These are phyloP conservation scores for Spergularia azorica DNA, from an alignment of 179 eudicot genomes.

Conservation along the genomic window DNA sequence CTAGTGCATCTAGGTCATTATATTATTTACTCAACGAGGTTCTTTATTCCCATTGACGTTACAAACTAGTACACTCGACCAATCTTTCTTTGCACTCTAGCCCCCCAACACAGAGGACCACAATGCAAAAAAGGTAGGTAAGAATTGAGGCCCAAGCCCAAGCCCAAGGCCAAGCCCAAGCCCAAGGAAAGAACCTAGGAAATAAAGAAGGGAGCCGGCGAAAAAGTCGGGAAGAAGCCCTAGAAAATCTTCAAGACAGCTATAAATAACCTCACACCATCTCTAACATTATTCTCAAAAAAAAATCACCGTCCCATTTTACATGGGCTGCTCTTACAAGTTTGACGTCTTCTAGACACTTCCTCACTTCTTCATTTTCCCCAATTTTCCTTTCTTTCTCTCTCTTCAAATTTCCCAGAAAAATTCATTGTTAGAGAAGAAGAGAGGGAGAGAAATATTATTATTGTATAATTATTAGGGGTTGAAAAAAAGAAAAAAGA, in stretches of 20 bases:
- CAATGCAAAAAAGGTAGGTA: too few species aligned
- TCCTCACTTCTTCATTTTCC: background rate
- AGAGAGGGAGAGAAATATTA: background rate
- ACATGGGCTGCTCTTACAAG: slow-evolving; percentile 13
- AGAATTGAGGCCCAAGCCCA: background rate
- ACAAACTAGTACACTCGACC: too few species aligned
- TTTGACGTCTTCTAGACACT: slow-evolving; percentile 28
- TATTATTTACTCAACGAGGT: background rate
- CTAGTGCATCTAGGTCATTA: too few species aligned
- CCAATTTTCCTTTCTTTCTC: background rate
- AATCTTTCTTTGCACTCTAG: background rate
- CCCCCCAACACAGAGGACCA: background rate
- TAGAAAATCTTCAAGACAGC: background rate
- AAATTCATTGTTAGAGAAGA: background rate
- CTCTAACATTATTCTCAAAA: background rate
- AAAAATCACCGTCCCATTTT: background rate
- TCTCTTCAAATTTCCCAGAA: background rate
- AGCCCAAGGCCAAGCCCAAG: background rate
- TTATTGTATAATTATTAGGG: background rate
- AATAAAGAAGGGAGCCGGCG: background rate
- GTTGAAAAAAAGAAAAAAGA: background rate
- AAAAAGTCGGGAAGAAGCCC: background rate
- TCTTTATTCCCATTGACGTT: background rate
- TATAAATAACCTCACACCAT: slow-evolving; percentile 18
- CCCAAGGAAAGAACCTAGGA: background rate